Percentiles rank a stretch among this genome's conserved stretches.
Conservation (phyloP, 768 basidiomycete species). For the Cystobasidium tubakii region DNA sequence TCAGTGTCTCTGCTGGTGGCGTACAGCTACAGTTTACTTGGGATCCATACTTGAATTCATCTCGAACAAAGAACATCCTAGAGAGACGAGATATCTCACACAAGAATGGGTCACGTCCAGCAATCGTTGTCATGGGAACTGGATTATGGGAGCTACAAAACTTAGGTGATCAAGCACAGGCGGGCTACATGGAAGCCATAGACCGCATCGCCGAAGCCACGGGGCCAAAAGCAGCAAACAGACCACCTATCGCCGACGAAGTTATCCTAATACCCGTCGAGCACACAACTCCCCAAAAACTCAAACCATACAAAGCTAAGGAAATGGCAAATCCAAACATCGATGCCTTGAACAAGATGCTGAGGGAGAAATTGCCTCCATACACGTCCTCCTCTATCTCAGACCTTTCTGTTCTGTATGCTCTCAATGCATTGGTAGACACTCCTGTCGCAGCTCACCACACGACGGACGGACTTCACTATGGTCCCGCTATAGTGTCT, state of each 20-base stretch:
- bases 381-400: conserved; percentile 34
- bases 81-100: conserved; percentile 23
- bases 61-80: conserved; percentile 56
- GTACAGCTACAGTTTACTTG: conserved; percentile 63
- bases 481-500: conserved; percentile 59
- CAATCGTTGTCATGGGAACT: conserved; percentile 72
- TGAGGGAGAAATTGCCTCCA: conserved; percentile 57
- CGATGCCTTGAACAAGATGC: conserved; percentile 86
- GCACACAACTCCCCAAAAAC: conserved; percentile 60
- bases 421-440: conserved; percentile 66
- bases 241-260: conserved; percentile 58
- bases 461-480: conserved; percentile 82
- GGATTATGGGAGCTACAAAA: conserved; percentile 87
- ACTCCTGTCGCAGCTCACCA: conserved; percentile 55
- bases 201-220: conserved; percentile 58
- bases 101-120: conserved; percentile 50
- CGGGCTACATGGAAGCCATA: conserved; percentile 68
- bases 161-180: conserved; percentile 60
- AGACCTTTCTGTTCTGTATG: conserved; percentile 62
- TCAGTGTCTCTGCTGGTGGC: conserved; percentile 55
- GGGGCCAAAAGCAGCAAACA: conserved; percentile 36
- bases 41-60: conserved; percentile 81
- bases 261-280: conserved; percentile 76
- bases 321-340: conserved; percentile 74
- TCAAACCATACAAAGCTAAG: conserved; percentile 60